A percentile compares a stretch with the other conserved stretches of the same genome.
Conservation (phyloP, 495 filamentous ascomycete genomes). For the Neurospora sp. region DNA sequence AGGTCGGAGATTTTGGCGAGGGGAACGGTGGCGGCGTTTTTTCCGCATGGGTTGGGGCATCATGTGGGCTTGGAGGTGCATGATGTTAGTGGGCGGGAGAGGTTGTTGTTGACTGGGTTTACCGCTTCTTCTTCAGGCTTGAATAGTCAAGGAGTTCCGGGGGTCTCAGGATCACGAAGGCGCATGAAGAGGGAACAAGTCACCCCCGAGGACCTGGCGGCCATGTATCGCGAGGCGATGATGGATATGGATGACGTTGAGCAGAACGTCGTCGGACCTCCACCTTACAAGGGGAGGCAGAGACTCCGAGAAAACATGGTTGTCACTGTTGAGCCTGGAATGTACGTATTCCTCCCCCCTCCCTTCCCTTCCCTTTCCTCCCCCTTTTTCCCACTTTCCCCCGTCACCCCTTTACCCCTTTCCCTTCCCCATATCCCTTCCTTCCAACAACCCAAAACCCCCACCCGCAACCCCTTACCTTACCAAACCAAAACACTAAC, state of each 20-base stretch:
- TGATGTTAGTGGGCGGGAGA: conserved; percentile 46
- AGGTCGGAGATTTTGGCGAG: conserved; percentile 53
- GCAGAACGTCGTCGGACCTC: not conserved
- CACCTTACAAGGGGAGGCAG: conserved; percentile 16
- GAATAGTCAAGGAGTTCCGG: not conserved
- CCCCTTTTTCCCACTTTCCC: not conserved
- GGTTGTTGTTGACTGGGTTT: conserved; percentile 10
- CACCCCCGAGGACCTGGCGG: conserved; percentile 7
- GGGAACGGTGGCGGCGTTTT: conserved; percentile 69
- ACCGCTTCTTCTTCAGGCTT: not conserved
- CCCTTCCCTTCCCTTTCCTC: not conserved
- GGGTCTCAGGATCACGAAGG: not conserved
- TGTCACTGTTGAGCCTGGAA: conserved; percentile 79
- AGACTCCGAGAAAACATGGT: conserved; percentile 60
- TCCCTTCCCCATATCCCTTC: not conserved
- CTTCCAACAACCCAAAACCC: not conserved
- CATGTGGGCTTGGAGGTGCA: conserved; percentile 88
- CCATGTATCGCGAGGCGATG: conserved; percentile 14
- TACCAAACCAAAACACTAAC: too few relatives aligned
- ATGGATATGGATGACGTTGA: not conserved
- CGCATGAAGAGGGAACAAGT: conserved; percentile 14
- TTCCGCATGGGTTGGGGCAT: conserved; percentile 86
- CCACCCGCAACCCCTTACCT: too few relatives aligned
- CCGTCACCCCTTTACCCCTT: not conserved
- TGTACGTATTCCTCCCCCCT: conserved; percentile 35